Percentiles rank a stretch among this genome's conserved stretches.
Evolutionary conservation across 257 asterid genomes (phyloP).

Genomic region (Salvia miltiorrhiza): DNA sequence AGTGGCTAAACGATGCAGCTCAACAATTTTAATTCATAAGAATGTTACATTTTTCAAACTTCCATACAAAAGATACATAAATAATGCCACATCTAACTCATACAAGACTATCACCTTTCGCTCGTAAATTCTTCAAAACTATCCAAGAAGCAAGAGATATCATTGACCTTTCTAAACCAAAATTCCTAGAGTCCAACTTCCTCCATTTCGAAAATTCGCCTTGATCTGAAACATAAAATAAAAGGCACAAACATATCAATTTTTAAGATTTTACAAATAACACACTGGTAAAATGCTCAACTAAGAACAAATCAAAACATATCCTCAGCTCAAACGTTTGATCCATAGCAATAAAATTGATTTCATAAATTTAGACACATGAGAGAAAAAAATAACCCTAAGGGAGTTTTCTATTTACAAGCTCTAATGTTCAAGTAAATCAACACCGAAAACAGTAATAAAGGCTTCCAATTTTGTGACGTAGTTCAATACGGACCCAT

Average conservation of each 20-base stretch:
- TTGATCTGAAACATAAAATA: conserved; percentile 36
- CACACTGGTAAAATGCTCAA: neutral
- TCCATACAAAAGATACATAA: neutral
- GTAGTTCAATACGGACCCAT: conserved; percentile 30
- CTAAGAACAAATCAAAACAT: neutral
- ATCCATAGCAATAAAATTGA: neutral
- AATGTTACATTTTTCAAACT: neutral
- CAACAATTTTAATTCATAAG: neutral
- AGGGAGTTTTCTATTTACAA: neutral
- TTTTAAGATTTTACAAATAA: neutral
- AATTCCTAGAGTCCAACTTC: conserved; percentile 54
- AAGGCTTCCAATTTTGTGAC: neutral
- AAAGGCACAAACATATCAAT: neutral
- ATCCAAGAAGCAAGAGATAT: conserved; percentile 51
- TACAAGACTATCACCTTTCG: conserved; percentile 47
- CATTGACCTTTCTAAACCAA: conserved; percentile 57
- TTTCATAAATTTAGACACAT: neutral
- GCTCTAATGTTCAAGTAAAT: neutral
- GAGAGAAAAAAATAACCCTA: neutral
- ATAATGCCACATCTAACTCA: neutral
- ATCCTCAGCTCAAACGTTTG: conserved; percentile 1
- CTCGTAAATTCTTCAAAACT: conserved; percentile 50
- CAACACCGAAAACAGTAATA: neutral
- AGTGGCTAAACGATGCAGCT: neutral
- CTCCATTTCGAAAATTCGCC: conserved; percentile 54